Conservation (phyloP, 805 yeast genomes). For the Barnettozyma wickerhamii region DNA sequence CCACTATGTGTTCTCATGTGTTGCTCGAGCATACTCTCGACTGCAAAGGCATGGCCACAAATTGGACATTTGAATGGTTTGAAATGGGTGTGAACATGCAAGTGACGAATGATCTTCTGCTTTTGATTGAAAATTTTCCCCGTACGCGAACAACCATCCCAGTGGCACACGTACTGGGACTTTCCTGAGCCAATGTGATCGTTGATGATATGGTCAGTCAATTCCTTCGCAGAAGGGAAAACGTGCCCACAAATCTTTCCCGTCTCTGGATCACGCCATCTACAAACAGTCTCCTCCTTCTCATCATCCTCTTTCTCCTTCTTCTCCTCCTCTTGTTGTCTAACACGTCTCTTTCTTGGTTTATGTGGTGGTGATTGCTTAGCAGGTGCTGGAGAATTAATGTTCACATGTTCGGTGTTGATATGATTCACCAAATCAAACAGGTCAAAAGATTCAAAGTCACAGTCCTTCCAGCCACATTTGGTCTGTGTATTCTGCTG, state of each 20-base stretch:
- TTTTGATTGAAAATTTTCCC: conserved; percentile 68
- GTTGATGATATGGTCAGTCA: conserved; percentile 66
- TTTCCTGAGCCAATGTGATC: conserved; percentile 75
- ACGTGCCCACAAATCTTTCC: conserved; percentile 38
- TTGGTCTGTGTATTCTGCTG: conserved; percentile 1
- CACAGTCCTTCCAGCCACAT: conserved; percentile 80
- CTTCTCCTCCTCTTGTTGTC: not conserved
- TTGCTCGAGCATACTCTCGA: conserved; percentile 71
- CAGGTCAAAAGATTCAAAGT: conserved; percentile 48
- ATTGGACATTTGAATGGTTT: conserved; percentile 70
- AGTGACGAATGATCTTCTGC: conserved; percentile 81
- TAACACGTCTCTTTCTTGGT: not conserved
- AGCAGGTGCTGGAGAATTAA: not conserved
- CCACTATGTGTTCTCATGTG: conserved; percentile 86
- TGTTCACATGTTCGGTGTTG: conserved; percentile 36
- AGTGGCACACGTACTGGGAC: conserved; percentile 62
- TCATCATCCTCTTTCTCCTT: too few relatives aligned
- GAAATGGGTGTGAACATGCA: conserved; percentile 83
- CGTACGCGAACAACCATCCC: conserved; percentile 73
- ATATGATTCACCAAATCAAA: conserved; percentile 57
- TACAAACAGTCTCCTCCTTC: conserved; percentile 20
- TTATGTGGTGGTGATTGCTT: not conserved
- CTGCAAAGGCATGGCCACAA: conserved; percentile 73
- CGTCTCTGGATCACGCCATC: conserved; percentile 17
- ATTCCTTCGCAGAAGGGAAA: conserved; percentile 51